phyloP scores from a whole-genome alignment of 2,329 filamentous ascomycete genomes.

The Aspergillus novoparasiticus region DNA sequence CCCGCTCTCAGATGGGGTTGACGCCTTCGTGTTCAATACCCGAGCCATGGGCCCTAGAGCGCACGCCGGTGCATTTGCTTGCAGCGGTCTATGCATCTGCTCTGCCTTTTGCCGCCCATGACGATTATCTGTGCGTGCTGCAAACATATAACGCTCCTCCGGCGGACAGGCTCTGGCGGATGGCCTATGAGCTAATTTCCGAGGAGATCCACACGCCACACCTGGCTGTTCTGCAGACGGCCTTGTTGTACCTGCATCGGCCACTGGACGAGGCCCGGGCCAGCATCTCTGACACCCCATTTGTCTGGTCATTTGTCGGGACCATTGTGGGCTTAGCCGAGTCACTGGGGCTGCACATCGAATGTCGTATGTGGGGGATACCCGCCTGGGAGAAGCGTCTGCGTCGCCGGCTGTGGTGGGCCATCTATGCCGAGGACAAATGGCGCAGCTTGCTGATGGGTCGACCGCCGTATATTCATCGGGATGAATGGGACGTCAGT shows the following conservation, averaged over 20 bases:
- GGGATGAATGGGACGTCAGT: slow-evolving; percentile 39
- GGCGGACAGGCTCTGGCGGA: slow-evolving; percentile 31
- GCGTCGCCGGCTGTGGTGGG: slow-evolving; percentile 44
- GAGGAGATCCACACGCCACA: slow-evolving; percentile 37
- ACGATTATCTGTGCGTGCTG: slow-evolving; percentile 33
- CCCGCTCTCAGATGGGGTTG: slow-evolving; percentile 32
- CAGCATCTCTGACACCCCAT: slow-evolving; percentile 35
- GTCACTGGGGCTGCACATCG: slow-evolving; percentile 40
- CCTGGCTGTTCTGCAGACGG: slow-evolving; percentile 35
- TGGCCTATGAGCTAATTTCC: slow-evolving; percentile 33
- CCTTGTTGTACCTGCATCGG: slow-evolving; percentile 35
- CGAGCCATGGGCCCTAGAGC: slow-evolving; percentile 22
- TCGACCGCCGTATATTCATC: slow-evolving; percentile 38
- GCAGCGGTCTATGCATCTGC: slow-evolving; percentile 38
- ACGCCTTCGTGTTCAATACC: slow-evolving; percentile 22
- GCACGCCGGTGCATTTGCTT: slow-evolving; percentile 30
- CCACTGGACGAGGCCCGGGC: slow-evolving; percentile 24
- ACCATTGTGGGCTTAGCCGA: slow-evolving; percentile 37
- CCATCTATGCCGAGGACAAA: slow-evolving; percentile 43
- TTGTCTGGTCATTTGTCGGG: slow-evolving; percentile 42
- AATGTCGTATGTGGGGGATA: slow-evolving; percentile 42
- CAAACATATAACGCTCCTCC: slow-evolving; percentile 31
- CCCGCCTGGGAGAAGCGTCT: slow-evolving; percentile 42
- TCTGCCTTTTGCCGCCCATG: slow-evolving; percentile 35
- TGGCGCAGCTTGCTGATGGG: slow-evolving; percentile 41